Base-by-base conservation (phyloP, 768 basidiomycete species). In the Phaffia tasmanica region DNA sequence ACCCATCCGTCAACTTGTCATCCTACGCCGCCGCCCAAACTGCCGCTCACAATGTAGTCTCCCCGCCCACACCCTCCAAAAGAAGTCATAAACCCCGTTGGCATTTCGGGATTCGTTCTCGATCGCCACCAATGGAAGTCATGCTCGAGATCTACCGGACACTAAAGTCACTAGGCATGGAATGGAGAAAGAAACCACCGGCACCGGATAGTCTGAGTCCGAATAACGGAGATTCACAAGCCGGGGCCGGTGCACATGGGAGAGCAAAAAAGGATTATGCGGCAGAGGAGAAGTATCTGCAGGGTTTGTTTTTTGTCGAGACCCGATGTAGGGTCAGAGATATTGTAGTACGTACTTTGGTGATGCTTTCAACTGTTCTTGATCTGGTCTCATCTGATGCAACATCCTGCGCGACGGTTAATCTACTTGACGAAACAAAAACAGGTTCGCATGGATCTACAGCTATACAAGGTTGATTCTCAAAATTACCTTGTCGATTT, bases 91-190 rank as follows among this genome's bases (percentile, higher is more conserved):
- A 86, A 69, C 87, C 87, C 19, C 86, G 90, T 70, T 98, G 95
- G 95, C 95, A 99, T 75, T 99, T 97, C 73, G 95, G 95, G 9
- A 98, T 99, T 50, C 83, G 95, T 42, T 92, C 89, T 71, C 82
- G 93, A 67, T 77, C 76, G 21, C 89, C 92, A 42, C 95, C 93
- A 25, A 94, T 98, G 89, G 95, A 99, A 76, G 94, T 99, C 27
- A 97, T 99, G 93, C 79, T 95, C 29, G 94, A 97, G 81, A 95
- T 99, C 61, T 98, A 99, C 77, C 80, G 88, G 69, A 95, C 93
- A 53, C 78, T 99, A 59, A 86, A 87, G 77, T 80, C 85, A 68
- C 80, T 97, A 23, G 89, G 87, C 19, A 94, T 98, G 89, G 90
- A 99, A 77, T 99, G 95, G 95, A 89, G 89, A 76, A 85, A 87